A percentile compares a stretch with the other conserved stretches of the same genome.
Conservation (phyloP, 2,329 filamentous ascomycete genomes). For the Diplodia seriata region DNA sequence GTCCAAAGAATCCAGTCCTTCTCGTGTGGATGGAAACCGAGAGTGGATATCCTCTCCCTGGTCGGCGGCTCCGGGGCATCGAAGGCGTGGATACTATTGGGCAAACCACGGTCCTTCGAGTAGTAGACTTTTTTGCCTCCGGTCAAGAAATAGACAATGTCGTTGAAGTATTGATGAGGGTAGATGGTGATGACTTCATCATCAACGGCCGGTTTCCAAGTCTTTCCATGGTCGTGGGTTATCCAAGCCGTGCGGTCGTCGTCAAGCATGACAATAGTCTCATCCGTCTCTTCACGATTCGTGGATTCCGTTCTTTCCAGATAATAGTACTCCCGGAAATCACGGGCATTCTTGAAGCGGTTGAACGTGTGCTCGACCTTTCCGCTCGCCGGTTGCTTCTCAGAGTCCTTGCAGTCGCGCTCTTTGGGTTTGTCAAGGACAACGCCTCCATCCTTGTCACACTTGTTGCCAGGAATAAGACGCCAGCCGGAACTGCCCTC, state of each 20-base stretch:
- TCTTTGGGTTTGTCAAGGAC: conserved; percentile 64
- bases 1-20: conserved; percentile 94
- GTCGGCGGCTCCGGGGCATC: conserved; percentile 69
- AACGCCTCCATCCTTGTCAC: conserved; percentile 47
- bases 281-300: conserved; percentile 67
- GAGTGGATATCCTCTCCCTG: conserved; percentile 58
- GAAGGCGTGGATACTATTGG: conserved; percentile 73
- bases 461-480: conserved; percentile 74
- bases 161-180: conserved; percentile 81
- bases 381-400: conserved; percentile 66
- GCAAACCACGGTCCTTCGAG: conserved; percentile 74
- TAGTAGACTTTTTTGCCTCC: conserved; percentile 73
- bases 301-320: conserved; percentile 74
- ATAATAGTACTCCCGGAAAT: conserved; percentile 70
- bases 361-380: conserved; percentile 68
- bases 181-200: conserved; percentile 74
- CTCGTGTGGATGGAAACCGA: conserved; percentile 82
- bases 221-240: conserved; percentile 86
- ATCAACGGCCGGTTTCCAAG: conserved; percentile 76
- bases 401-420: conserved; percentile 72
- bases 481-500: conserved; percentile 89
- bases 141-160: conserved; percentile 87
- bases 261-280: conserved; percentile 72
- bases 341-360: conserved; percentile 64
- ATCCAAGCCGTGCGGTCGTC: conserved; percentile 70